A percentile compares a stretch with the other conserved stretches of the same genome.
Conservation (phyloP, 257 asterid genomes). For the Gardenia jasminoides region DNA sequence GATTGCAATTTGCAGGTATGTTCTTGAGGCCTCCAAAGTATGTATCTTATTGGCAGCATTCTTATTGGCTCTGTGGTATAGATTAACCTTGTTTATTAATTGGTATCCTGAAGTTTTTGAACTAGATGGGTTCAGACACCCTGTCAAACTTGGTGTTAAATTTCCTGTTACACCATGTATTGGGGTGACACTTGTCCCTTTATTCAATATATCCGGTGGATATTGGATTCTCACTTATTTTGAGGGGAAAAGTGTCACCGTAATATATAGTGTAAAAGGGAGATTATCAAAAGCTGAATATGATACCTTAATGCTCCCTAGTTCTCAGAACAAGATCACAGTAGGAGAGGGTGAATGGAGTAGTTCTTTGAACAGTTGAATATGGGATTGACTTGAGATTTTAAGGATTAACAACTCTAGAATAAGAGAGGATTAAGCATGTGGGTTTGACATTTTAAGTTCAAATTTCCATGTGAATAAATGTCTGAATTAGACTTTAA, state of each 20-base stretch:
- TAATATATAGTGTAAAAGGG: too few species aligned
- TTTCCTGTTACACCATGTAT: too few species aligned
- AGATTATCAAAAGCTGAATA: background rate
- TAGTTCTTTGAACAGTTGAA: background rate
- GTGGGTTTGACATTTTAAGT: background rate
- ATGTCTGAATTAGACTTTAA: background rate
- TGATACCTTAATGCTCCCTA: background rate
- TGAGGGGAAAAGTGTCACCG: too few species aligned
- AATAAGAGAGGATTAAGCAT: background rate
- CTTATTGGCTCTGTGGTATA: too few species aligned
- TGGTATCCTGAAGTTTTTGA: background rate
- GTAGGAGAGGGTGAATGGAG: background rate
- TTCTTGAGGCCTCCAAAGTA: slow-evolving; percentile 4
- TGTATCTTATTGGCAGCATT: background rate
- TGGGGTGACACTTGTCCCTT: too few species aligned
- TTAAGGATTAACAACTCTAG: background rate
- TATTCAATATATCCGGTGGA: too few species aligned
- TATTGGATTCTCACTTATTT: too few species aligned
- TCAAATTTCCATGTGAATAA: background rate
- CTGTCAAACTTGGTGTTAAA: too few species aligned
- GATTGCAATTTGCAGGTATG: slow-evolving; percentile 83
- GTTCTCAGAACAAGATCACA: background rate
- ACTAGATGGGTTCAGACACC: too few species aligned
- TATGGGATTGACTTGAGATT: background rate
- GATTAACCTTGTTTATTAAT: background rate